phyloP scores from a whole-genome alignment of 2,329 filamentous ascomycete species.

The Mycogone perniciosa region DNA sequence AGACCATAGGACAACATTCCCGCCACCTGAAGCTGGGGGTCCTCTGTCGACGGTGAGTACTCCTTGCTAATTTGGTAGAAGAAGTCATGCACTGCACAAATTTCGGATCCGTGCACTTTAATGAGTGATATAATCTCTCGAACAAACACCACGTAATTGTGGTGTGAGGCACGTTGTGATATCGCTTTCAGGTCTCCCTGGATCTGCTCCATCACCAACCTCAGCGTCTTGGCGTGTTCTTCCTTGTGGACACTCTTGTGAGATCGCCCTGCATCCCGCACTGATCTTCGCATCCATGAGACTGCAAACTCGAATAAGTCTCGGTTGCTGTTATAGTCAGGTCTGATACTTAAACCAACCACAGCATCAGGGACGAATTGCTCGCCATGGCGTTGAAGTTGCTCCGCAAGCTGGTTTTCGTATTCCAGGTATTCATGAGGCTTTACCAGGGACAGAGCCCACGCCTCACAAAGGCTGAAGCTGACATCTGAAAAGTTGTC shows the following conservation, averaged over 20 bases:
- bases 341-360: slow-evolving; percentile 29
- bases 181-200: slow-evolving; percentile 41
- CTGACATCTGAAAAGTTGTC: slow-evolving; percentile 41
- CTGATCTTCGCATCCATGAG: slow-evolving; percentile 42
- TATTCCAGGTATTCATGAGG: slow-evolving; percentile 40
- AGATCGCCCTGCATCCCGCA: slow-evolving; percentile 34
- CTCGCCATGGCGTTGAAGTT: slow-evolving; percentile 36
- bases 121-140: slow-evolving; percentile 47
- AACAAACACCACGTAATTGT: slow-evolving; percentile 44
- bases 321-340: slow-evolving; percentile 44
- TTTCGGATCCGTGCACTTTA: slow-evolving; percentile 46
- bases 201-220: slow-evolving; percentile 47
- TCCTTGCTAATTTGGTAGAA: slow-evolving; percentile 51
- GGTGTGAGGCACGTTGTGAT: slow-evolving; percentile 33
- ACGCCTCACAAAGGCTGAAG: slow-evolving; percentile 44
- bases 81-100: slow-evolving; percentile 48
- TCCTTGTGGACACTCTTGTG: slow-evolving; percentile 31
- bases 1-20: slow-evolving; percentile 51
- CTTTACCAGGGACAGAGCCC: slow-evolving; percentile 46
- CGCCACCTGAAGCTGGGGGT: slow-evolving; percentile 51
- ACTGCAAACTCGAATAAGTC: slow-evolving; percentile 45
- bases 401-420: slow-evolving; percentile 44
- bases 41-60: slow-evolving; percentile 49
- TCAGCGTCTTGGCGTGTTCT: slow-evolving; percentile 39
- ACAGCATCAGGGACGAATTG: slow-evolving; percentile 38